Evolutionary conservation across 2,329 filamentous ascomycete species (phyloP).

Genomic region (Diplocarpon mali): DNA sequence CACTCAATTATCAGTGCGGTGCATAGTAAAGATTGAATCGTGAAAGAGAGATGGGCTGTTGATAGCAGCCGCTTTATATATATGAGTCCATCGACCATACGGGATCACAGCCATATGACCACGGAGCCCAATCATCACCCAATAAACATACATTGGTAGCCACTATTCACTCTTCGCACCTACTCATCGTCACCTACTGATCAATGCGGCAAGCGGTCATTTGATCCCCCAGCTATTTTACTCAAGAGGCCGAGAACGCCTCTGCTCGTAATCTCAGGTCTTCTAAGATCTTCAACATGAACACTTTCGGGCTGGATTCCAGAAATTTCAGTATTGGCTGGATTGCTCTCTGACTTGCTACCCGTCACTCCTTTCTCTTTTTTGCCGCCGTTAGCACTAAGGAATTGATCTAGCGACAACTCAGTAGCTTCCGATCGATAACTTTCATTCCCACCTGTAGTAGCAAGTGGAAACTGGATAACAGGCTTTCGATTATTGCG

Average conservation of each 20-base stretch:
- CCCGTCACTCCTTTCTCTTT: background rate
- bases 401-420: background rate
- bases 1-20: background rate
- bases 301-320: background rate
- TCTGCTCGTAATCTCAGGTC: background rate
- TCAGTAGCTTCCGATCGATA: background rate
- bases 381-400: constrained; percentile 2
- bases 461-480: background rate
- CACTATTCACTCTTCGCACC: too few species aligned
- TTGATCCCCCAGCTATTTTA: background rate
- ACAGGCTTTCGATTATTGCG: background rate
- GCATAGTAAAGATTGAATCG: background rate
- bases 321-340: background rate
- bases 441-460: background rate
- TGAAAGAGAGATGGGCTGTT: background rate
- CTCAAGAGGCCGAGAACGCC: background rate
- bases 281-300: constrained; percentile 2
- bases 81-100: background rate
- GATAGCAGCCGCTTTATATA: background rate
- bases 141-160: background rate
- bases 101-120: background rate
- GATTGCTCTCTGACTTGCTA: background rate
- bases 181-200: background rate
- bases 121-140: background rate
- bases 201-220: too few species aligned